Conservation (phyloP, 495 filamentous ascomycete species). For the Penicillium crystallinum region DNA sequence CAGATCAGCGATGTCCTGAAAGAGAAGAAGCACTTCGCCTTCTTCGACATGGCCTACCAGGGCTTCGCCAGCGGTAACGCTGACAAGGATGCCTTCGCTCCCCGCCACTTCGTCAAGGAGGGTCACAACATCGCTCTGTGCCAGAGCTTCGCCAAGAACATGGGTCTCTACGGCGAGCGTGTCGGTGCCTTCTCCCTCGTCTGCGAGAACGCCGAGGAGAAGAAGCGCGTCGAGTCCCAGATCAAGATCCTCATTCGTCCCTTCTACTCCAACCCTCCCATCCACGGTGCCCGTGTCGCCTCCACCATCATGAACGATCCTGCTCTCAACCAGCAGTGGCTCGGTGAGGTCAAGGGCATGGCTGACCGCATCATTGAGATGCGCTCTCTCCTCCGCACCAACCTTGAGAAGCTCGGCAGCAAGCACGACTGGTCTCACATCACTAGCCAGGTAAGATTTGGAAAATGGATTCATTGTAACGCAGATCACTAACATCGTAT, state of each 20-base stretch:
- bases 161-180: conserved; percentile 99
- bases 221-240: conserved; percentile 94
- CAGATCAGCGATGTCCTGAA: conserved; percentile 87
- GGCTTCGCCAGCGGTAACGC: conserved; percentile 94
- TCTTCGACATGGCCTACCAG: conserved; percentile 99
- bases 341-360: conserved; percentile 96
- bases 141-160: conserved; percentile 99
- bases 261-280: conserved; percentile 95
- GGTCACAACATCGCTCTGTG: conserved; percentile 85
- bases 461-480: neutral
- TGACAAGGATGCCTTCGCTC: conserved; percentile 85
- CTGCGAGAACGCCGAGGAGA: conserved; percentile 78
- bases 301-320: conserved; percentile 87
- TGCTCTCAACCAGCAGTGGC: conserved; percentile 86
- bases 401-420: conserved; percentile 88
- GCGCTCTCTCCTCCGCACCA: conserved; percentile 86
- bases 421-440: conserved; percentile 99
- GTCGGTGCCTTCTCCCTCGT: conserved; percentile 95
- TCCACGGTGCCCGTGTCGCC: conserved; percentile 93
- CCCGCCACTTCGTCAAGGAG: conserved; percentile 85
- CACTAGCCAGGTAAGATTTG: conserved; percentile 63
- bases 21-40: conserved; percentile 82
- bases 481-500: neutral
- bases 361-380: conserved; percentile 98
- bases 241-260: conserved; percentile 97